phyloP scores from a whole-genome alignment of 1,284 basidiomycete species.

The Puccinia brachypodii region DNA sequence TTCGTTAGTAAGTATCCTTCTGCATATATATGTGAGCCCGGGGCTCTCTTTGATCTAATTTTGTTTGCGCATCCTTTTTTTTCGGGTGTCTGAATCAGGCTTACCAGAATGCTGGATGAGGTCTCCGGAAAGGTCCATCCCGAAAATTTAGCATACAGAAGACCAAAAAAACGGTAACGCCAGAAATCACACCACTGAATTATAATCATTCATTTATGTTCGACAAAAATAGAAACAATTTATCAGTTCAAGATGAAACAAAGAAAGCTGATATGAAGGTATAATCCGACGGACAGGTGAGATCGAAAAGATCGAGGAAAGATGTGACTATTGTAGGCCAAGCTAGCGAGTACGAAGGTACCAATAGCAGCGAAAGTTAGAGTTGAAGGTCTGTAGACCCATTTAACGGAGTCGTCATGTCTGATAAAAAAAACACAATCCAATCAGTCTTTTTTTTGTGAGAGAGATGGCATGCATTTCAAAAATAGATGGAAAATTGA shows the following conservation, averaged over 20 bases:
- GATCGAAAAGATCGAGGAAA: slow-evolving; percentile 44
- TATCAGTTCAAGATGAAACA: neutral
- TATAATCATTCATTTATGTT: neutral
- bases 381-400: slow-evolving; percentile 41
- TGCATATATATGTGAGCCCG: neutral
- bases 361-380: slow-evolving; percentile 38
- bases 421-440: neutral
- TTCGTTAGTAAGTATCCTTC: too few species aligned
- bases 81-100: neutral
- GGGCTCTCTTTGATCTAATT: neutral
- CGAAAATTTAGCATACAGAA: slow-evolving; percentile 82
- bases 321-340: slow-evolving; percentile 45
- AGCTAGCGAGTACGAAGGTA: slow-evolving; percentile 12
- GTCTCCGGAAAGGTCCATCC: slow-evolving; percentile 75
- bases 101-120: slow-evolving; percentile 62
- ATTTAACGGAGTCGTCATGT: slow-evolving; percentile 48
- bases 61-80: neutral
- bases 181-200: slow-evolving; percentile 42
- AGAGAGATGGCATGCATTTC: neutral
- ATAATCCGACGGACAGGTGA: slow-evolving; percentile 24
- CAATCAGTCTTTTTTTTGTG: neutral
- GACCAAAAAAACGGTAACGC: slow-evolving; percentile 55
- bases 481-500: neutral
- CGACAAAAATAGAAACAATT: neutral
- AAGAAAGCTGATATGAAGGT: neutral